A percentile compares a stretch with the other conserved stretches of the same genome.
Evolutionary conservation across 106 monocot genomes (phyloP).

Genomic region (Chionographis japonica): DNA sequence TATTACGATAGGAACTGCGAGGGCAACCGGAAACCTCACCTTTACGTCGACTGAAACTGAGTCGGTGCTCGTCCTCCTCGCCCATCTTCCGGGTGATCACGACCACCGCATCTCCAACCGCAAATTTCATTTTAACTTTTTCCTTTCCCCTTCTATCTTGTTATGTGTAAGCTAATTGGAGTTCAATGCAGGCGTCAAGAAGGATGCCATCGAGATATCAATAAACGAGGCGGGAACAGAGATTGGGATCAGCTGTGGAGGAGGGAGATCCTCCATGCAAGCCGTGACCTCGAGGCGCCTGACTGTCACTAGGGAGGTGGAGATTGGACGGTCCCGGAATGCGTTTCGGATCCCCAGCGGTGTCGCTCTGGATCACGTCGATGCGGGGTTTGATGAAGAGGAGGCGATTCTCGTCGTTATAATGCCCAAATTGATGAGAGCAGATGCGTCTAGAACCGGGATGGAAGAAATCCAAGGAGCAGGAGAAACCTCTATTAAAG

Average conservation of each 20-base stretch:
- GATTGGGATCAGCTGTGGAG: constrained; percentile 29
- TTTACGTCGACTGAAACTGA: constrained; percentile 47
- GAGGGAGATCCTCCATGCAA: constrained; percentile 10
- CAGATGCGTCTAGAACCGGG: background rate
- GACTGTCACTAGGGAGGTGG: constrained; percentile 13
- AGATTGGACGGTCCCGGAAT: constrained; percentile 21
- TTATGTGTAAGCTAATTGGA: background rate
- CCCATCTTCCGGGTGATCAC: constrained; percentile 48
- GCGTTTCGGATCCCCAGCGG: constrained; percentile 34
- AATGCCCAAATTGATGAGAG: constrained; percentile 28
- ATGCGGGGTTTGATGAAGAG: constrained; percentile 44
- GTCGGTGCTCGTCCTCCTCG: constrained; percentile 28
- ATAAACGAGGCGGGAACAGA: constrained; percentile 21
- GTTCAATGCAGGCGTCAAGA: constrained; percentile 29
- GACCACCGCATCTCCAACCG: too few species aligned
- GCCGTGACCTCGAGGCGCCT: constrained; percentile 16
- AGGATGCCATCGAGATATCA: constrained; percentile 34
- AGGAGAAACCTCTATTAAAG: background rate
- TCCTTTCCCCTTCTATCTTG: background rate
- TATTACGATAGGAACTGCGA: constrained; percentile 23
- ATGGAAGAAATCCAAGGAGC: constrained; percentile 12
- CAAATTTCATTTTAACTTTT: too few species aligned
- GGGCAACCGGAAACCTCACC: constrained; percentile 17
- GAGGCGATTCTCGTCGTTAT: constrained; percentile 19
- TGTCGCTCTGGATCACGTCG: constrained; percentile 24